Percentiles rank a stretch among this genome's conserved stretches.
phyloP scores from a whole-genome alignment of 2,329 filamentous ascomycete genomes.

The Trichoderma oligosporum region DNA sequence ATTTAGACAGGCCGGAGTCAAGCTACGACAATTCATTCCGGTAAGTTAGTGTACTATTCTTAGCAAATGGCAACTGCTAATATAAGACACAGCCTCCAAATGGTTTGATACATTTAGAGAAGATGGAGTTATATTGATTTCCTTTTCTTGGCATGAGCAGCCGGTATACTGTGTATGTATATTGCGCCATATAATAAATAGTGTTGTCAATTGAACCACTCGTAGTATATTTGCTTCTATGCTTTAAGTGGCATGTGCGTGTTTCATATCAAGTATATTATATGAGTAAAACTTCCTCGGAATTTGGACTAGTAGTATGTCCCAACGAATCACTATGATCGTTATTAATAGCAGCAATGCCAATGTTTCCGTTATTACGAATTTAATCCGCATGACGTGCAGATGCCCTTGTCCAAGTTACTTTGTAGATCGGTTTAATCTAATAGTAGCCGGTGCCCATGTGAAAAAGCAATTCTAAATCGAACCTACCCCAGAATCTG shows the following conservation, averaged over 20 bases:
- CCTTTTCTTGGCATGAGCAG: too few relatives aligned
- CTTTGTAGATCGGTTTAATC: neutral
- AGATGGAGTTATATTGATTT: slow-evolving; percentile 40
- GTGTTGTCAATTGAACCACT: too few relatives aligned
- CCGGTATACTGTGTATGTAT: too few relatives aligned
- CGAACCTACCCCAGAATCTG: neutral
- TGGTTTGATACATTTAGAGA: slow-evolving; percentile 60
- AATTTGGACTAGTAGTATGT: too few relatives aligned
- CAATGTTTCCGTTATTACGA: neutral
- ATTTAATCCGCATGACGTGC: neutral
- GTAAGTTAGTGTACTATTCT: slow-evolving; percentile 47
- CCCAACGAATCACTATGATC: neutral
- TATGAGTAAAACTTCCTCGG: too few relatives aligned
- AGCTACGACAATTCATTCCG: slow-evolving; percentile 80
- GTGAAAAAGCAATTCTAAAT: neutral
- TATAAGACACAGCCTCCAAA: slow-evolving; percentile 52
- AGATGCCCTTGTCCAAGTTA: neutral
- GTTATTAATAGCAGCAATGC: neutral
- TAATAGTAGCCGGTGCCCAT: neutral
- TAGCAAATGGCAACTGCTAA: slow-evolving; percentile 22
- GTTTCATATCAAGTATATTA: neutral
- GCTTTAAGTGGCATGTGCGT: neutral
- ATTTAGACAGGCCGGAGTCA: slow-evolving; percentile 78
- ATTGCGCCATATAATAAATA: neutral
- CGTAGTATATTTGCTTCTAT: too few relatives aligned